Conservation (phyloP, 352 stramenopile genomes). For the Peronospora tabacina region DNA sequence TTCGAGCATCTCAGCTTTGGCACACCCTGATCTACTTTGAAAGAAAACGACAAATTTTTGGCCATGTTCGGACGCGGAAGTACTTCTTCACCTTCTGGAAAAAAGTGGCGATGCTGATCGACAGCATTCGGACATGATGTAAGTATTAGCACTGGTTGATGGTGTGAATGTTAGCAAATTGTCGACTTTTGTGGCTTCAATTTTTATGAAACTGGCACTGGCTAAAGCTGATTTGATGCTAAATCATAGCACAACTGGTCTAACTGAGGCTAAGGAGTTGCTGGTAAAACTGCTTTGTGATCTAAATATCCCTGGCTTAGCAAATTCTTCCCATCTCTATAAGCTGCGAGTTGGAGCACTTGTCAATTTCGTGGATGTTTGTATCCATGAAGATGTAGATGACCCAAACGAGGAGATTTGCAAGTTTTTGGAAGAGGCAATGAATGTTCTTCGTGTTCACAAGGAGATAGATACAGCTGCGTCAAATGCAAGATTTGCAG, state of each 20-base stretch:
- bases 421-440: constrained; percentile 26
- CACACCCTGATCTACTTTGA: constrained; percentile 43
- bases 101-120: constrained; percentile 1
- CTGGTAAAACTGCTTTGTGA: constrained; percentile 28
- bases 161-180: constrained; percentile 33
- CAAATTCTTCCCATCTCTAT: constrained; percentile 14
- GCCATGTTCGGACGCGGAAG: constrained; percentile 37
- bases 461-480: constrained; percentile 5
- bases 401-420: constrained; percentile 26
- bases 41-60: constrained; percentile 34
- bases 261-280: constrained; percentile 18
- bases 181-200: constrained; percentile 18
- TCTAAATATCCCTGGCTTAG: constrained; percentile 15
- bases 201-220: constrained; percentile 34
- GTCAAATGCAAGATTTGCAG: constrained; percentile 8
- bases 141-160: constrained; percentile 36
- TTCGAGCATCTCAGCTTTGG: constrained; percentile 30
- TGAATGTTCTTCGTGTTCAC: constrained; percentile 18
- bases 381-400: constrained; percentile 13
- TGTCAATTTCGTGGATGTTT: constrained; percentile 25
- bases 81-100: constrained; percentile 23
- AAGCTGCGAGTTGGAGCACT: constrained; percentile 19
- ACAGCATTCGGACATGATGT: constrained; percentile 18
- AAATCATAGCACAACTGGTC: background rate
- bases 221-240: constrained; percentile 34